Conservation (phyloP, 2,329 filamentous ascomycete species). For the Ophiocordyceps sinensis region DNA sequence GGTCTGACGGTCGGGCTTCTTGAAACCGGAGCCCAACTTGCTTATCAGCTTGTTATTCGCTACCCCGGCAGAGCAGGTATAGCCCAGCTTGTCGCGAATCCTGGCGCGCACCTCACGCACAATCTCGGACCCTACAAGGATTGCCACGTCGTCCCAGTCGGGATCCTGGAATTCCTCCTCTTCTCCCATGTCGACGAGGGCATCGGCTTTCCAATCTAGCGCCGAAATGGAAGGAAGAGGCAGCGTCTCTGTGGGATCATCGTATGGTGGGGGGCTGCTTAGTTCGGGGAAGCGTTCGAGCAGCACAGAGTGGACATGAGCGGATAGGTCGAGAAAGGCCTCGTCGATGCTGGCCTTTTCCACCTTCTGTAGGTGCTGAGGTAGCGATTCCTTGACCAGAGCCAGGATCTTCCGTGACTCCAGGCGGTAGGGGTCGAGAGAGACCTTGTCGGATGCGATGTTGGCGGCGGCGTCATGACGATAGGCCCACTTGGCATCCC, state of each 20-base stretch:
- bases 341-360: constrained; percentile 96
- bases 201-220: constrained; percentile 72
- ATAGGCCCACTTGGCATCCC: constrained; percentile 85
- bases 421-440: constrained; percentile 77
- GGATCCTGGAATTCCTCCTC: constrained; percentile 67
- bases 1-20: constrained; percentile 90
- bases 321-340: constrained; percentile 84
- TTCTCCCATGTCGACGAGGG: constrained; percentile 63
- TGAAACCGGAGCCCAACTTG: constrained; percentile 80
- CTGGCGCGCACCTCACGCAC: constrained; percentile 58
- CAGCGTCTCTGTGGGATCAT: constrained; percentile 55
- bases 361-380: constrained; percentile 51
- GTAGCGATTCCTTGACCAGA: constrained; percentile 60
- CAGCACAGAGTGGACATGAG: constrained; percentile 63
- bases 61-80: constrained; percentile 85
- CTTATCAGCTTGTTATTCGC: constrained; percentile 89
- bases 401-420: constrained; percentile 73
- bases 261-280: constrained; percentile 47
- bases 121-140: constrained; percentile 79
- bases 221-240: constrained; percentile 55
- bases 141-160: constrained; percentile 91
- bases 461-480: constrained; percentile 64
- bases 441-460: constrained; percentile 85
- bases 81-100: constrained; percentile 57
- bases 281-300: constrained; percentile 67